Percentiles rank a stretch among this genome's conserved stretches.
These are phyloP conservation scores for Metschnikowia similis DNA, from an alignment of 805 yeast genomes.

Conservation along the genomic window DNA sequence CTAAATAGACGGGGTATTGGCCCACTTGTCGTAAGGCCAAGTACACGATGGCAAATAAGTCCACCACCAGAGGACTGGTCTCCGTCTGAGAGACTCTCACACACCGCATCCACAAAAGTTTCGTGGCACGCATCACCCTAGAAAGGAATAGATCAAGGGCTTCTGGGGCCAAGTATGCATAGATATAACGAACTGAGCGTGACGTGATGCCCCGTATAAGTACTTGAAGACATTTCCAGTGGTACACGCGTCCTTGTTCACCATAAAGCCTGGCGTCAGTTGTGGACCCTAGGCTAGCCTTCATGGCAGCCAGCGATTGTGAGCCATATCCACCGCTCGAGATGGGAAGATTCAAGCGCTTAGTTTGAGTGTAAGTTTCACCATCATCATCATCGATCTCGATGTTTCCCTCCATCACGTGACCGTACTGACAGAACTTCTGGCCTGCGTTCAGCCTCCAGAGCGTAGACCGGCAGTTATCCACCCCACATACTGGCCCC, in stretches of 20 bases:
- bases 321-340: conserved; percentile 23
- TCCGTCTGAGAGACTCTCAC: not conserved
- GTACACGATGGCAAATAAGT: conserved; percentile 42
- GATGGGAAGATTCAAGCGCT: conserved; percentile 48
- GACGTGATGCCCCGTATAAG: conserved; percentile 41
- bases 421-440: conserved; percentile 85
- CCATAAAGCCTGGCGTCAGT: conserved; percentile 39
- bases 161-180: not conserved
- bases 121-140: conserved; percentile 9
- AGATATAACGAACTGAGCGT: conserved; percentile 11
- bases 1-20: conserved; percentile 44
- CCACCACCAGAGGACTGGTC: conserved; percentile 23
- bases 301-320: not conserved
- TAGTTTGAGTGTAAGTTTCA: conserved; percentile 47
- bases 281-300: not conserved
- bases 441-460: conserved; percentile 75
- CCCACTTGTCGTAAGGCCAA: conserved; percentile 46
- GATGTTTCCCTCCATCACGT: conserved; percentile 74
- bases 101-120: conserved; percentile 31
- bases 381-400: conserved; percentile 85
- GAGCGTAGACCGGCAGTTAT: conserved; percentile 77
- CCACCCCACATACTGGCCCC: conserved; percentile 86
- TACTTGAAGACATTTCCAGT: conserved; percentile 45
- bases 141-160: not conserved
- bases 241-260: conserved; percentile 40